Conservation (phyloP, 202 grass and related monocot genomes). For the Zoysia matrella region DNA sequence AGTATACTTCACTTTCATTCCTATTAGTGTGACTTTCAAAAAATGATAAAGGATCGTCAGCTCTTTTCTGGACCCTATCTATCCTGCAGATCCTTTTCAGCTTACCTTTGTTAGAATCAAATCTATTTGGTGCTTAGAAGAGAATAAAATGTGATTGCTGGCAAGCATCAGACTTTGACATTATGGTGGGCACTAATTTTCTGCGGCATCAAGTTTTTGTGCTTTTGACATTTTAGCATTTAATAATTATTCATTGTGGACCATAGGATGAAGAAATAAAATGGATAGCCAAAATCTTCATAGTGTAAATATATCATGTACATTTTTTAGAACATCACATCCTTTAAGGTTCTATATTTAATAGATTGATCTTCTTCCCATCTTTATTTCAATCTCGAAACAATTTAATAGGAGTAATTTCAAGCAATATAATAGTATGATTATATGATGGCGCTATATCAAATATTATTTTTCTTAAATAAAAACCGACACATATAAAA, state of each 20-base stretch:
- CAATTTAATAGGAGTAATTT: no score
- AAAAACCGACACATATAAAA: no score
- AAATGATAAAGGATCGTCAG: conserved; percentile 1
- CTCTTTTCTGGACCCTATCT: conserved; percentile 16
- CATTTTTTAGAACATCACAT: neutral
- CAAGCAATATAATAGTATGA: no score
- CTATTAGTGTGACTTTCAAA: neutral
- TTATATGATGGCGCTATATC: no score
- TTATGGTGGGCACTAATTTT: conserved; percentile 16
- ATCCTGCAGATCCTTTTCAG: conserved; percentile 11
- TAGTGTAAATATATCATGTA: neutral
- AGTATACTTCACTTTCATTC: neutral
- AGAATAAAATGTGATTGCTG: conserved; percentile 22
- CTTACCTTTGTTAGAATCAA: conserved; percentile 34
- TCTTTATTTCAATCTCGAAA: no score
- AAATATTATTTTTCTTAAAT: no score
- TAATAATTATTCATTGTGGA: neutral
- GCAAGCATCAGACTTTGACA: conserved; percentile 25
- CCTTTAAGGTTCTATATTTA: neutral
- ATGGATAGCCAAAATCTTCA: neutral
- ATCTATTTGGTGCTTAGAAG: conserved; percentile 35
- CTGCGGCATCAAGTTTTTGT: conserved; percentile 18
- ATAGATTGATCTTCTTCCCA: no score
- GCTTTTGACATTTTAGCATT: neutral
- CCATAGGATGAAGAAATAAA: neutral